Evolutionary conservation across 768 basidiomycete species (phyloP), one percentile per base, ranked within the genome.

Genomic region (Suillus subluteus): DNA sequence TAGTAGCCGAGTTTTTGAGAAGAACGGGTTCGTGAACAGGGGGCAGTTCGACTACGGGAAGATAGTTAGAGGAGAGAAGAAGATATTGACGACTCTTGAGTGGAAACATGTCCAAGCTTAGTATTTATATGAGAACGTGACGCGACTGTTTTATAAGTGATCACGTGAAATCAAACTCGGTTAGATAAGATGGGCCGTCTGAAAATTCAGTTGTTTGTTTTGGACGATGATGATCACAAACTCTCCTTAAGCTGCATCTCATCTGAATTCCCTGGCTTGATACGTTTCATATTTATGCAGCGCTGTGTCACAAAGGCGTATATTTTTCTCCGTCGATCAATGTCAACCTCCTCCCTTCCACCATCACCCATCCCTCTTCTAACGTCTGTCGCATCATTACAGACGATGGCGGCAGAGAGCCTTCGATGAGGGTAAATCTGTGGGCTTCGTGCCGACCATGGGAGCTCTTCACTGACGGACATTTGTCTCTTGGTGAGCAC

Each of bases 391-490:
- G 75, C 83, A 6, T 78, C 83, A n/a, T 0, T 91, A 86, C 72
- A 83, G 93, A 46, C 77, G 80, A 81, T 99, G 98, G 97, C 81
- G 97, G 32, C 77, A 82, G 59, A 78, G 79, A 40, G 92, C 88
- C 0, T 87, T 86, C 66, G 81, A 83, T 1, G 78, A 82, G 55
- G 79, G 81, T 38, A 85, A 88, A 73, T 84, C 87, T 1, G 94
- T 99, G 6, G 98, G 98, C 0, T 94, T 92, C 66, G 95, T 99
- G n/a, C 87, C 98, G 0, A 99, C 98, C 13, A 98, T 98, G 97
- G 97, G 97, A 26, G 97, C 97, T 2, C 79, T 99, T 52, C 98
- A 99, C 75, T n/a, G 88, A 91, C 11, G 98, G 98, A 1, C 98
- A 98, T 76, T 82, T 98, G 52, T 87, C 92, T 63, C 88, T 99